Base-by-base conservation (phyloP, 1,139 yeast species). In the Hanseniaspora gamundiae region DNA sequence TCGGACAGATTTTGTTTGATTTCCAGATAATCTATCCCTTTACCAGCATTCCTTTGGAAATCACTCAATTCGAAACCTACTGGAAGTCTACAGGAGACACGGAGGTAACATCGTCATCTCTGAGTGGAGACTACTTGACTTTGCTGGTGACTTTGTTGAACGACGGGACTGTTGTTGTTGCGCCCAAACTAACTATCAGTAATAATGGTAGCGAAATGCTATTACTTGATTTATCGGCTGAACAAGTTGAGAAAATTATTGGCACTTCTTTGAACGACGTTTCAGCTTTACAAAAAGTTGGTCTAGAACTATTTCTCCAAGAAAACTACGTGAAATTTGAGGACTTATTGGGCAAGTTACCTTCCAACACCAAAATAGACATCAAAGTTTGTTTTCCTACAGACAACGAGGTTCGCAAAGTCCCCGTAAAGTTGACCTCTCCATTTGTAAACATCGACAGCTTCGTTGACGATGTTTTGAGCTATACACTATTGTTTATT, bases 1-100 rank as follows among this genome's bases (percentile, higher is more conserved):
- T 88, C 47, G 98, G 98, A 13, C 84, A 80, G 48, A 64, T 91
- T 36, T 73, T 72, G 31, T 82, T 88, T 62, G 76, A 77, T 49
- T 87, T 79, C 64, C 93, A 86, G 54, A 76, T 91, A 7, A 85
- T 91, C 45, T 78, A 79, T 59, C 97, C 98, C n/a, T 91, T 81
- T 61, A 96, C 4, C 55, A 50, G 40, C 13, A 30, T 2, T 71
- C 70, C 13, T 80, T 67, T 91, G 45, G 97, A 88, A 60, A 84
- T 94, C 38, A 80, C 95, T 5, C 85, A 87, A 64, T 88, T 85
- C 58, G 96, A 88, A 57, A 88, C 97, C 0, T 91, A 91, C 63
- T 91, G 98, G 98, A 91, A 88, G 62, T 80, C 94, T 1, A 83
- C 94, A 0, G 53, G 52, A 4, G 51, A 48, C 14, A 53, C 94